These are phyloP conservation scores for Beauveria rudraprayagi DNA, from an alignment of 2,329 filamentous ascomycete genomes.

Conservation along the genomic window DNA sequence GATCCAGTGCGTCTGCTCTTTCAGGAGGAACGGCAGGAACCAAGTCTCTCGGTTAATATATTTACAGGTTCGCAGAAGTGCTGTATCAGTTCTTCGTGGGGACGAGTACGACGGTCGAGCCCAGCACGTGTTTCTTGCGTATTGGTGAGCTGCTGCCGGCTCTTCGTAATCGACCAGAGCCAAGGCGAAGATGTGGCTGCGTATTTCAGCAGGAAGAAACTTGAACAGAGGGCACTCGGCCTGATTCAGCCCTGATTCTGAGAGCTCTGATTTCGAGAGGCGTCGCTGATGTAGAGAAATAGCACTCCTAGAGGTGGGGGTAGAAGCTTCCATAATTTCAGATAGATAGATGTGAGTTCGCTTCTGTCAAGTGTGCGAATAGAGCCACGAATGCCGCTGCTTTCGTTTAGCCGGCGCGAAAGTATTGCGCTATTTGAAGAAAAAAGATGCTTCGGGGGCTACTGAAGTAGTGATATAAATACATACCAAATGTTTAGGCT, in stretches of 20 bases:
- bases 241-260: not conserved
- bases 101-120: constrained; percentile 33
- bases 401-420: too few relatives aligned
- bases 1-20: constrained; percentile 33
- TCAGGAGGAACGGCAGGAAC: constrained; percentile 32
- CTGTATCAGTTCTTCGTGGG: constrained; percentile 26
- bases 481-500: too few relatives aligned
- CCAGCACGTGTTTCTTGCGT: constrained; percentile 27
- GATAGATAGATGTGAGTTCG: too few relatives aligned
- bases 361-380: too few relatives aligned
- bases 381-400: too few relatives aligned
- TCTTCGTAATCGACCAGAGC: constrained; percentile 32
- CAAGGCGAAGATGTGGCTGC: constrained; percentile 37
- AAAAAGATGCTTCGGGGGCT: too few relatives aligned
- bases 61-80: constrained; percentile 35
- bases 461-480: too few relatives aligned
- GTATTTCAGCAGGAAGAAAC: constrained; percentile 38
- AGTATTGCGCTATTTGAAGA: too few relatives aligned
- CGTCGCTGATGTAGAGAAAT: not conserved
- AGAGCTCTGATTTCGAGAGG: not conserved
- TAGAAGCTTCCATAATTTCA: too few relatives aligned
- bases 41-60: constrained; percentile 33
- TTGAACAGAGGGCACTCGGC: constrained; percentile 22
- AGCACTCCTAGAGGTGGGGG: too few relatives aligned
- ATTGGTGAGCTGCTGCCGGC: constrained; percentile 17